Conservation (phyloP, 225 moss, liverwort and hornwort genomes). For the Pseudoscleropodium purum region DNA sequence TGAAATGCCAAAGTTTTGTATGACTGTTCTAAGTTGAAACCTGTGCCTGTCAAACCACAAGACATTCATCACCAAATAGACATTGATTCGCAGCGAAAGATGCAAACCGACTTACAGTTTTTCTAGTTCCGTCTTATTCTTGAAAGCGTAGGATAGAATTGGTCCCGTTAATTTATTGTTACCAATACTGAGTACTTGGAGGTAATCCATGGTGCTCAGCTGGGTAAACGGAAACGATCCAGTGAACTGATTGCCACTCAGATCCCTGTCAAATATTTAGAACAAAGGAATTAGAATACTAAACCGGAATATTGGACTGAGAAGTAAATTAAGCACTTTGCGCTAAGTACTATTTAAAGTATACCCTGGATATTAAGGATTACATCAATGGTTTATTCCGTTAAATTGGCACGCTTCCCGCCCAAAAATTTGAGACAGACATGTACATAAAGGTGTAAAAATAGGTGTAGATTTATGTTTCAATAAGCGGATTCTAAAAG, state of each 20-base stretch:
- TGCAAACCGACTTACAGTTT: not conserved
- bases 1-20: not conserved
- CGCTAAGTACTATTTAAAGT: not conserved
- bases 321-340: not conserved
- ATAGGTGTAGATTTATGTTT: not conserved
- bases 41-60: not conserved
- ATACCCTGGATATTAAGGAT: not conserved
- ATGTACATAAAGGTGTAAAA: not conserved
- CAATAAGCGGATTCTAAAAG: not conserved
- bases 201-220: not conserved
- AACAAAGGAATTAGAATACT: not conserved
- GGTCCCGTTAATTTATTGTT: not conserved
- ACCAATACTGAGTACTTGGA: conserved; percentile 3
- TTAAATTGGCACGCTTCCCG: not conserved
- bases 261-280: not conserved
- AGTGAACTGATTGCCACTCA: not conserved
- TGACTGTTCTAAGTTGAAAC: too few species aligned
- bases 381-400: not conserved
- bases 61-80: not conserved
- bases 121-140: not conserved
- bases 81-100: not conserved
- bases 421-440: not conserved
- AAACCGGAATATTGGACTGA: too few species aligned
- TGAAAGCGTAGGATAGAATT: not conserved
- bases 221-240: not conserved